Base-by-base conservation (phyloP, 768 basidiomycete genomes). In the Russula foetens region DNA sequence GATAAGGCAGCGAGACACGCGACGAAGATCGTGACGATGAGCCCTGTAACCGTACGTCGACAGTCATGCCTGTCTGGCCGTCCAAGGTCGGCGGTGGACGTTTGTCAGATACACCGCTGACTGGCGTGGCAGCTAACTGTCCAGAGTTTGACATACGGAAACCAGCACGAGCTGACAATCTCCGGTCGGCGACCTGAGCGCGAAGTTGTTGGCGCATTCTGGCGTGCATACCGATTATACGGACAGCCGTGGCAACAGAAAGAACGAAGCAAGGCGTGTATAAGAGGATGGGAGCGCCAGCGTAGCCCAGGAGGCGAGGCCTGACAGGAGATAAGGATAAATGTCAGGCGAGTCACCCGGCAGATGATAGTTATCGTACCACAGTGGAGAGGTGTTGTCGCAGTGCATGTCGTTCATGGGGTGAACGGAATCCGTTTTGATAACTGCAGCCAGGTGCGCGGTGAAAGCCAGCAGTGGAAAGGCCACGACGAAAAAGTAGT, bases 261-360 rank as follows among this genome's bases (percentile, higher is more conserved):
- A 84, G 69, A 62, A 76, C 71, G 43, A 84, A 69, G 49, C 79
- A 79, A 2, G 85, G 85, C 17, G 84, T 68, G 3, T 77, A 71
- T 11, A 82, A 69, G 45, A 81, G 56, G 58, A 84, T 74, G 0
- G 84, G 78, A 7, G 77, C 67, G 7, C 84, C 86, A 14, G 84
- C 79, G 65, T 85, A 86, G 41, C 81, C 80, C n/a, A 84, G 64
- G 57, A 86, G 77, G 47, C 85, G 81, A 31, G 81, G 76, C 86
- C 86, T 87, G 56, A 2, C 24, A 48, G 56, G 44, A 53, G 9
- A 24, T n/a, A 46, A 66, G 7, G 31, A 23, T 41, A 53, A 21
- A 35, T 26, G 50, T 4, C 60, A 46, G 28, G 8, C 35, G 28
- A 49, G n/a, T n/a, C 2, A 43, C 17, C 17, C 17, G 2, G 43